Evolutionary conservation across 495 filamentous ascomycete genomes (phyloP).

Genomic region (Baudoinia panamericana): DNA sequence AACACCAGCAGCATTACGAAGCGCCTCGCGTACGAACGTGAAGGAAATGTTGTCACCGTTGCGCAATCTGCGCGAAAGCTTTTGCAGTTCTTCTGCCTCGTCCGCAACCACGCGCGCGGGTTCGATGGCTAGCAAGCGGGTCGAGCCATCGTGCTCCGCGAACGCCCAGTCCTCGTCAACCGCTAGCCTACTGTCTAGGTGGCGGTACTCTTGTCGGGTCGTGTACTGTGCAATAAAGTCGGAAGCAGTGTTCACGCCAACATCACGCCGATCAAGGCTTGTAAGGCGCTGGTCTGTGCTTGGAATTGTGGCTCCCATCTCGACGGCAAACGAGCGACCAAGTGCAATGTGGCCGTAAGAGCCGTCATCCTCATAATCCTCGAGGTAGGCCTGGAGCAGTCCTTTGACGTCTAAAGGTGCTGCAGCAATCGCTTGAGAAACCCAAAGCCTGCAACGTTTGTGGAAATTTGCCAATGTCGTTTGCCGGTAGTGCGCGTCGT

Average conservation of each 20-base stretch:
- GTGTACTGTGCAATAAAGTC: slow-evolving; percentile 96
- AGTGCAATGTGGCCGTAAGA: slow-evolving; percentile 79
- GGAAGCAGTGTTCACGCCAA: slow-evolving; percentile 74
- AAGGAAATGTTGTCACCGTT: slow-evolving; percentile 55
- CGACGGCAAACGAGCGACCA: slow-evolving; percentile 86
- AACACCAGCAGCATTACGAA: slow-evolving; percentile 71
- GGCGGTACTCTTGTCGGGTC: slow-evolving; percentile 86
- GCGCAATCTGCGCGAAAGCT: slow-evolving; percentile 54
- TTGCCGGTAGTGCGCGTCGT: slow-evolving; percentile 68
- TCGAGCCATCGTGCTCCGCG: slow-evolving; percentile 34
- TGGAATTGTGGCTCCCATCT: slow-evolving; percentile 81
- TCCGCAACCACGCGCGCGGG: slow-evolving; percentile 20
- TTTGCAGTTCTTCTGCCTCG: slow-evolving; percentile 42
- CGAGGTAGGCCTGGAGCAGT: slow-evolving; percentile 84
- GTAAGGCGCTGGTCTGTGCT: slow-evolving; percentile 73
- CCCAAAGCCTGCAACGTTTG: slow-evolving; percentile 64
- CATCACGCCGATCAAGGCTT: slow-evolving; percentile 47
- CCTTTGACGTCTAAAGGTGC: slow-evolving; percentile 93
- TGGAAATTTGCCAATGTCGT: slow-evolving; percentile 67
- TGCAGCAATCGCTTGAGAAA: slow-evolving; percentile 62
- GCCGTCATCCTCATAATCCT: slow-evolving; percentile 79
- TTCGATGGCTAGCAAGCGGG: neutral
- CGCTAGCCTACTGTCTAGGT: slow-evolving; percentile 42
- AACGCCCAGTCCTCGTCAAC: slow-evolving; percentile 48
- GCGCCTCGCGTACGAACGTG: slow-evolving; percentile 59